Evolutionary conservation across 2,329 filamentous ascomycete species (phyloP).

Genomic region (Aspergillus transmontanensis): DNA sequence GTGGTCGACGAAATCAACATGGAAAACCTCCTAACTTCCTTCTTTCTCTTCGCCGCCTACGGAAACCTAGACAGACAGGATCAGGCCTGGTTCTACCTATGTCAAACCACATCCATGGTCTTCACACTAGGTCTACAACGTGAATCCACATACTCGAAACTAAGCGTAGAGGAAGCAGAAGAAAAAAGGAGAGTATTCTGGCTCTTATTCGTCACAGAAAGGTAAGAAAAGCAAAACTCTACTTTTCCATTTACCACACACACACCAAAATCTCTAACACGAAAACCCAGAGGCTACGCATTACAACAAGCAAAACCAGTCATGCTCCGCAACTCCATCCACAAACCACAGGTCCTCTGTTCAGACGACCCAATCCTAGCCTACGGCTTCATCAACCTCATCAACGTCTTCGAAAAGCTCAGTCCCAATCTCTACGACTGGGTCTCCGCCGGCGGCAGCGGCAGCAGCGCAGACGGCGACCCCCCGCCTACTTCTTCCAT

Average conservation of each 20-base stretch:
- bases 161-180: slow-evolving; percentile 57
- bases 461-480: slow-evolving; percentile 31
- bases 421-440: slow-evolving; percentile 42
- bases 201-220: slow-evolving; percentile 72
- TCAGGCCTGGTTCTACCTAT: slow-evolving; percentile 76
- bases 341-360: slow-evolving; percentile 61
- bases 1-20: slow-evolving; percentile 44
- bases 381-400: slow-evolving; percentile 45
- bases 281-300: slow-evolving; percentile 62
- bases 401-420: slow-evolving; percentile 43
- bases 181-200: slow-evolving; percentile 70
- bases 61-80: slow-evolving; percentile 73
- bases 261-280: background rate
- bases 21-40: slow-evolving; percentile 64
- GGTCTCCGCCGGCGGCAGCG: slow-evolving; percentile 37
- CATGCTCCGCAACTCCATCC: slow-evolving; percentile 68
- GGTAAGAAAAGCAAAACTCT: slow-evolving; percentile 47
- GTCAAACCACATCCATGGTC: slow-evolving; percentile 72
- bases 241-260: background rate
- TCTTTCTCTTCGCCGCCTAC: slow-evolving; percentile 74
- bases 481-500: slow-evolving; percentile 42
- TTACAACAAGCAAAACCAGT: slow-evolving; percentile 70
- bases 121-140: slow-evolving; percentile 48
- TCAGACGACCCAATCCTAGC: slow-evolving; percentile 56
- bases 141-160: slow-evolving; percentile 53